Evolutionary conservation across 768 basidiomycete genomes (phyloP).

Genomic region (Exidia glandulosa): DNA sequence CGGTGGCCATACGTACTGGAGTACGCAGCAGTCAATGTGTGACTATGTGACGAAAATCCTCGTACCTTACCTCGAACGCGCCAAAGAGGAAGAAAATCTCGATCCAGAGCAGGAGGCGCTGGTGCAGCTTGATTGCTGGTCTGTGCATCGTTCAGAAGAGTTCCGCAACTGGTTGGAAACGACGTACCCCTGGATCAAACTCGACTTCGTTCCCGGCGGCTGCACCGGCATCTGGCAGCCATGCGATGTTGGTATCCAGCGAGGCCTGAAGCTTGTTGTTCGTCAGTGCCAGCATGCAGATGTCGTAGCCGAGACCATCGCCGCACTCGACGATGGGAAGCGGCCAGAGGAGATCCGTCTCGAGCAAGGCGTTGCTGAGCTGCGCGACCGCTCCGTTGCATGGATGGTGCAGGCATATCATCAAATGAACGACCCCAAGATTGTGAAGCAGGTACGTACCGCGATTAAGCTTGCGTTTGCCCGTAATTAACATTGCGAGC

Average conservation of each 20-base stretch:
- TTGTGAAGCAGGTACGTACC: slow-evolving; percentile 11
- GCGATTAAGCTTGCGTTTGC: too few species aligned
- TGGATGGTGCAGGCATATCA: slow-evolving; percentile 26
- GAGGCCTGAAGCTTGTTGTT: slow-evolving; percentile 24
- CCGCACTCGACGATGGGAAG: slow-evolving; percentile 13
- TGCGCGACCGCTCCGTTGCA: slow-evolving; percentile 15
- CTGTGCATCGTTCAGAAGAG: slow-evolving; percentile 25
- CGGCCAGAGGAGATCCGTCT: slow-evolving; percentile 6
- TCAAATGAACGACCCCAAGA: slow-evolving; percentile 15
- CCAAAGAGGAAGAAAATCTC: not conserved
- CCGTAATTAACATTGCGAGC: too few species aligned
- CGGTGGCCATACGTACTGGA: slow-evolving; percentile 8
- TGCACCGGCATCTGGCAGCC: slow-evolving; percentile 24
- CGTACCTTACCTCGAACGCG: not conserved
- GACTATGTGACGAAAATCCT: not conserved
- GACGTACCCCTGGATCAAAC: slow-evolving; percentile 20
- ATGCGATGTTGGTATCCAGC: slow-evolving; percentile 26
- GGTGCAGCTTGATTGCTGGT: slow-evolving; percentile 13
- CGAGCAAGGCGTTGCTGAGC: slow-evolving; percentile 11
- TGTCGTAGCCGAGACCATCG: slow-evolving; percentile 20
- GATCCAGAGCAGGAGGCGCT: not conserved
- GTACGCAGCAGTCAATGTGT: not conserved
- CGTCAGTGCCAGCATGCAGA: slow-evolving; percentile 23
- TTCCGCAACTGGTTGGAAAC: slow-evolving; percentile 24
- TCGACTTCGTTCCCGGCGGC: slow-evolving; percentile 22